Conservation (phyloP, 768 basidiomycete species). For the Rhodotorula graminis region DNA sequence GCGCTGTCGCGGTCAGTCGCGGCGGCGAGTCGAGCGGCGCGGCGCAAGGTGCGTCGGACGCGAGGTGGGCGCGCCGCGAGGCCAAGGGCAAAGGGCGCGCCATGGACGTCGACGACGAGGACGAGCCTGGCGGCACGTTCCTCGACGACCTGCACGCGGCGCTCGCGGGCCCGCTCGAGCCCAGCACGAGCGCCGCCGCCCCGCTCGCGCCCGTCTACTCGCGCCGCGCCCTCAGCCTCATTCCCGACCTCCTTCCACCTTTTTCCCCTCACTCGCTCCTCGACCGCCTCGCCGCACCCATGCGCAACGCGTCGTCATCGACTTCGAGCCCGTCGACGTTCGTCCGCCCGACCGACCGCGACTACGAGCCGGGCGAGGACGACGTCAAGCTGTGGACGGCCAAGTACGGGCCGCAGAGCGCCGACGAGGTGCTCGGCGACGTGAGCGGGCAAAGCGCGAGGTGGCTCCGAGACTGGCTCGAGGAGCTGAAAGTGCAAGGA, state of each 20-base stretch:
- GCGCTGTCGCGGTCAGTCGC: background rate
- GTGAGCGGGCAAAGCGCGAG: conserved; percentile 63
- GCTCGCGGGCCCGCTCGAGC: background rate
- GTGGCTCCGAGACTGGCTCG: conserved; percentile 74
- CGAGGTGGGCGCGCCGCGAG: background rate
- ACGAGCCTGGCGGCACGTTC: background rate
- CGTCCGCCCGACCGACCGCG: background rate
- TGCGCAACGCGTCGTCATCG: background rate
- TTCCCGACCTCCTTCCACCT: background rate
- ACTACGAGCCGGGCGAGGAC: background rate
- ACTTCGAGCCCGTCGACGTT: background rate
- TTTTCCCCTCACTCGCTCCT: conserved; percentile 20
- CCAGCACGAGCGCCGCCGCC: background rate
- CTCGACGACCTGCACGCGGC: background rate
- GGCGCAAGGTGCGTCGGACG: background rate
- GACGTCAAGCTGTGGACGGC: conserved; percentile 60
- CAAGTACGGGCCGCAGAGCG: conserved; percentile 68
- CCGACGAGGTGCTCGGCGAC: conserved; percentile 65
- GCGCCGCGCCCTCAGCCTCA: background rate
- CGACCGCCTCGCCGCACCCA: conserved; percentile 13
- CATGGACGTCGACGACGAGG: background rate
- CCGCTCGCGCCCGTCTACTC: background rate
- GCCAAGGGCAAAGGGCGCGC: conserved; percentile 6
- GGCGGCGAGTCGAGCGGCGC: background rate
- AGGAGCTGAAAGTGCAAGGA: conserved; percentile 51